Base-by-base conservation (phyloP, 768 basidiomycete genomes). In the Leucocoprinus sp. region DNA sequence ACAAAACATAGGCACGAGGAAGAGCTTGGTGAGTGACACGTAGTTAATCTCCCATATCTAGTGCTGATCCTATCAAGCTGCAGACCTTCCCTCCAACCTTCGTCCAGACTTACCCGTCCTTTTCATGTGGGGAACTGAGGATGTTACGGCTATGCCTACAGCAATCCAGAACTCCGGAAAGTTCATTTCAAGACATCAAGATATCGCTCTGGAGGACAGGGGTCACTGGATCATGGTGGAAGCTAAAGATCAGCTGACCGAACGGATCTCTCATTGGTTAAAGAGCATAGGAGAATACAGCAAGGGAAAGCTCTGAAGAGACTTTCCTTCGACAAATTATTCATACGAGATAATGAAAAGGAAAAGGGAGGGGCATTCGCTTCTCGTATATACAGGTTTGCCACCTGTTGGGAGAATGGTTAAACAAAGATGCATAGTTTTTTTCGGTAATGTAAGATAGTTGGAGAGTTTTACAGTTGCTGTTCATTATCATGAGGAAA, bases 201-300 rank as follows among this genome's bases (percentile, higher is more conserved):
- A 74, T 39, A 60, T 82, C 21, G 66, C 68, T 8, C 47, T 85
- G 8, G 70, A 80, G 39, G 76, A 68, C 8, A 63, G 58, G 19
- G 81, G 82, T 1, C 84, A 86, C 55, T 88, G 84, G 83, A 37
- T 87, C 1, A 71, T 84, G 77, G 47, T 80, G 1, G 76, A 86
- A 54, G 74, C 75, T 18, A 69, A 70, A 27, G 73, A 82, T 35
- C 66, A 67, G 19, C 66, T 86, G 24, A 75, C 74, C 1, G 56
- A 71, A 5, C 67, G 54, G 37, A 64, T 80, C n/a, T 44, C 66
- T 4, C 59, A 59, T 31, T 80, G 76, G 77, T 56, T 79, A 11
- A 58, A 61, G 35, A 56, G 60, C 15, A 50, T 70, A 39, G 60
- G 60, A 12, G 31, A 31, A 0, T 60, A 57, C 21, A 17, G 26